Percentiles rank a stretch among this genome's conserved stretches.
Evolutionary conservation across 2,329 filamentous ascomycete genomes (phyloP).

Genomic region (Allantophomopsis cytisporea): DNA sequence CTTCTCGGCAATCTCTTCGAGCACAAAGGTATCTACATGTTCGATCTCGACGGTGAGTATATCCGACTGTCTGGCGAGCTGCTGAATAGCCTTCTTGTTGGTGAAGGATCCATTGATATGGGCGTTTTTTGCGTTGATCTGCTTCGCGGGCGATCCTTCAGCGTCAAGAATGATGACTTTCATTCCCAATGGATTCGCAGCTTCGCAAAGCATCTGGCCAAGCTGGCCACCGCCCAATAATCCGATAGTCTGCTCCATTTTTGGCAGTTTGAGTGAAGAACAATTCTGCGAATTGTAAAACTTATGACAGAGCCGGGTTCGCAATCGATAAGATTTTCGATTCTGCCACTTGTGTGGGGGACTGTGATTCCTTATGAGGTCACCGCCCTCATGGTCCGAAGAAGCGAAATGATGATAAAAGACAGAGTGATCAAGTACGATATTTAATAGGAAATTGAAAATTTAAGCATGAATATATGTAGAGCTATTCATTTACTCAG

Average conservation of each 20-base stretch:
- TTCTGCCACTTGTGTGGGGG: too few relatives aligned
- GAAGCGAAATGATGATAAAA: too few relatives aligned
- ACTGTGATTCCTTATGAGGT: too few relatives aligned
- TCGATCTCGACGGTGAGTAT: slow-evolving; percentile 90
- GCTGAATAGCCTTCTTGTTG: slow-evolving; percentile 62
- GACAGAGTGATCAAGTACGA: too few relatives aligned
- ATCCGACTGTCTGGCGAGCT: slow-evolving; percentile 65
- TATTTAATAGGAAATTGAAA: too few relatives aligned
- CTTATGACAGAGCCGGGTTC: too few relatives aligned
- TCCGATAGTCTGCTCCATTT: slow-evolving; percentile 17
- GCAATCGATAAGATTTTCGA: too few relatives aligned
- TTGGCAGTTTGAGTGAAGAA: neutral
- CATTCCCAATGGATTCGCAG: slow-evolving; percentile 64
- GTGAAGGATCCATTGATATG: slow-evolving; percentile 85
- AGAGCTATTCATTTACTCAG: too few relatives aligned
- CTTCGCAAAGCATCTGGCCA: slow-evolving; percentile 86
- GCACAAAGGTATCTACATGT: slow-evolving; percentile 79
- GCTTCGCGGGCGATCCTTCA: slow-evolving; percentile 67
- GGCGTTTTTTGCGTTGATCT: slow-evolving; percentile 60
- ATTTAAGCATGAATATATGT: too few relatives aligned
- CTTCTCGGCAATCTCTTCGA: slow-evolving; percentile 65
- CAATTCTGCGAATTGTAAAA: too few relatives aligned
- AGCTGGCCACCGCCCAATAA: slow-evolving; percentile 58
- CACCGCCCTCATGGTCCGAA: too few relatives aligned
- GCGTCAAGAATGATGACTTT: slow-evolving; percentile 69